phyloP scores from a whole-genome alignment of 1,139 yeast genomes.

The Pichia cactophila region DNA sequence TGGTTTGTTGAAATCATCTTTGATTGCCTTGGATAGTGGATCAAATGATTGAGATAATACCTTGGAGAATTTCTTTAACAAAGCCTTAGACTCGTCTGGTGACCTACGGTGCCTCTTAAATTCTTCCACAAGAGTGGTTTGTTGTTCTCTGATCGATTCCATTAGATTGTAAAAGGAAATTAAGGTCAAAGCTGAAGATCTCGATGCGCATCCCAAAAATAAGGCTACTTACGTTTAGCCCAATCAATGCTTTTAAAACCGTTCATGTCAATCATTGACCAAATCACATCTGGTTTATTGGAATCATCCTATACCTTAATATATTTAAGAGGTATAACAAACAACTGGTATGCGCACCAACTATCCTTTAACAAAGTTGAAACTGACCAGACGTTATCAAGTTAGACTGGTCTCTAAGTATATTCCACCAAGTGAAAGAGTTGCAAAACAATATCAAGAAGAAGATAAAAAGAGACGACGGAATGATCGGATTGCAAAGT shows the following conservation, averaged over 20 bases:
- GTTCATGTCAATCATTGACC: too few species aligned
- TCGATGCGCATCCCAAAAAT: not conserved
- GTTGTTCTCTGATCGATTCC: not conserved
- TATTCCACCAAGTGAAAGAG: constrained; percentile 13
- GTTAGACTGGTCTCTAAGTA: constrained; percentile 4
- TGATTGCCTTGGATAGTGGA: constrained; percentile 49
- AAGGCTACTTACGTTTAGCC: too few species aligned
- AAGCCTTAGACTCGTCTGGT: constrained; percentile 4
- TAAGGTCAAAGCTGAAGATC: not conserved
- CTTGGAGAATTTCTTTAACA: constrained; percentile 58
- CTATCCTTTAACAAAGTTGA: not conserved
- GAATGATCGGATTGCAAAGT: constrained; percentile 8
- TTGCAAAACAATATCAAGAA: constrained; percentile 4
- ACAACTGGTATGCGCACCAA: too few species aligned
- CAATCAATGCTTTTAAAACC: too few species aligned
- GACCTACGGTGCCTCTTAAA: constrained; percentile 8
- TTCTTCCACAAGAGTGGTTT: not conserved
- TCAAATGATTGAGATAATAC: constrained; percentile 56
- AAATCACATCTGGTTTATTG: too few species aligned
- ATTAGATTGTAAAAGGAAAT: not conserved
- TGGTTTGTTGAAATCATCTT: constrained; percentile 60
- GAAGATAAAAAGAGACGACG: constrained; percentile 2
- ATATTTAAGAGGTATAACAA: too few species aligned
- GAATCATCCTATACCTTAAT: too few species aligned
- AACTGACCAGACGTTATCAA: not conserved